These are phyloP conservation scores for Urtica urens DNA, from an alignment of 306 rosid genomes.

Conservation along the genomic window DNA sequence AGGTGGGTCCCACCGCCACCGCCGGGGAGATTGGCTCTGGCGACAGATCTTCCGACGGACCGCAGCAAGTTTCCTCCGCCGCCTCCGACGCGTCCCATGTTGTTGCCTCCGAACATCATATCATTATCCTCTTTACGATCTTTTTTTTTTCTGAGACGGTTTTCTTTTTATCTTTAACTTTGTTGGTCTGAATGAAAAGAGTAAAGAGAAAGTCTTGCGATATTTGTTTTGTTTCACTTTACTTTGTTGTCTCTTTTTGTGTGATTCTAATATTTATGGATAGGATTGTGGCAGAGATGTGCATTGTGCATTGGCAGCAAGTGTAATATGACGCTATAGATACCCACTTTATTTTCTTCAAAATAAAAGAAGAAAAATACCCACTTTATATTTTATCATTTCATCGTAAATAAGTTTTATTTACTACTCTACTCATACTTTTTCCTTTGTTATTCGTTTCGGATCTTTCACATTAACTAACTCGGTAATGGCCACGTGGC, in stretches of 20 bases:
- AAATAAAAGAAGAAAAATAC: no score
- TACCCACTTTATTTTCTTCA: neutral
- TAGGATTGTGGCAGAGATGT: slow-evolving; percentile 6
- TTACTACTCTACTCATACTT: no score
- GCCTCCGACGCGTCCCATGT: slow-evolving; percentile 34
- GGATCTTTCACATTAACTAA: no score
- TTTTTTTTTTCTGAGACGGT: neutral
- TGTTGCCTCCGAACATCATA: slow-evolving; percentile 33
- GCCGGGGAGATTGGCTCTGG: slow-evolving; percentile 21
- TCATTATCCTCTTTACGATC: neutral
- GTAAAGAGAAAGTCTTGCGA: neutral
- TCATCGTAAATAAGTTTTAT: neutral
- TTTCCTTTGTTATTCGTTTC: no score
- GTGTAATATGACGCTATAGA: neutral
- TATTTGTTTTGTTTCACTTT: neutral
- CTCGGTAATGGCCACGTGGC: no score
- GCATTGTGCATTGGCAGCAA: no score
- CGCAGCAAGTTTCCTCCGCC: slow-evolving; percentile 27
- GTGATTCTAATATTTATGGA: neutral
- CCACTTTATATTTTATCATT: neutral
- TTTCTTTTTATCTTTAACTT: neutral
- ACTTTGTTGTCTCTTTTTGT: neutral
- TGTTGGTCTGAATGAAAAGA: neutral
- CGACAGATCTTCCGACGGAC: slow-evolving; percentile 25
- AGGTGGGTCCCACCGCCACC: no score